A percentile compares a stretch with the other conserved stretches of the same genome.
phyloP scores from a whole-genome alignment of 129 eudicot genomes.

The Pseudognaphalium luteoalbum region DNA sequence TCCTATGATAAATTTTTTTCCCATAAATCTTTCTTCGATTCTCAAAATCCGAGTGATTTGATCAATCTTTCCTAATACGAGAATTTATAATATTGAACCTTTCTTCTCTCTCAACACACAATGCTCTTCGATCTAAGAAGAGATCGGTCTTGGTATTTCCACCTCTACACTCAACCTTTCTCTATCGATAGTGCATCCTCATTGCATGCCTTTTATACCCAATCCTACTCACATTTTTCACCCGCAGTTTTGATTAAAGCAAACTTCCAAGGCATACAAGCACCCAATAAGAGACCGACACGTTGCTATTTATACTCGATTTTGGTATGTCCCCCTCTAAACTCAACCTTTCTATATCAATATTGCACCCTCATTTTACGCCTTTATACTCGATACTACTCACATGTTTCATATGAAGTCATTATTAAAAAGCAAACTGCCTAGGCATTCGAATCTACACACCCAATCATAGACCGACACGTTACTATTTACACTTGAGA shows the following conservation, averaged over 20 bases:
- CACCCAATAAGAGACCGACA: background rate
- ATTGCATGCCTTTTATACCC: background rate
- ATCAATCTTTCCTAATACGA: background rate
- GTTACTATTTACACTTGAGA: background rate
- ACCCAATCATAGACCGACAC: background rate
- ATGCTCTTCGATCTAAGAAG: background rate
- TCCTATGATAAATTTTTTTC: constrained; percentile 1
- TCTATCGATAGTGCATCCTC: background rate
- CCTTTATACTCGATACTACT: constrained; percentile 7
- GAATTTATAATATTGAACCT: background rate
- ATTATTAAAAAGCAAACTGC: background rate
- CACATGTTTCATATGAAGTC: background rate
- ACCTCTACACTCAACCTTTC: background rate
- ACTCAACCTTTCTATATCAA: background rate
- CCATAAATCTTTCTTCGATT: no score
- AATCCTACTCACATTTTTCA: constrained; percentile 5
- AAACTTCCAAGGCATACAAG: background rate
- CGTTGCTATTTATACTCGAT: background rate
- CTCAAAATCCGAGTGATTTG: background rate
- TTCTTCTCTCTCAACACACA: background rate
- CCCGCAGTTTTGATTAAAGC: background rate
- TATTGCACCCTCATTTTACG: background rate
- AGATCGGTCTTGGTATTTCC: background rate
- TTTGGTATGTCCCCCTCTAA: background rate
- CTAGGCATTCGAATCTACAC: no score